A percentile compares a stretch with the other conserved stretches of the same genome.
phyloP scores from a whole-genome alignment of 2,329 filamentous ascomycete genomes.

The Claviceps sp. region DNA sequence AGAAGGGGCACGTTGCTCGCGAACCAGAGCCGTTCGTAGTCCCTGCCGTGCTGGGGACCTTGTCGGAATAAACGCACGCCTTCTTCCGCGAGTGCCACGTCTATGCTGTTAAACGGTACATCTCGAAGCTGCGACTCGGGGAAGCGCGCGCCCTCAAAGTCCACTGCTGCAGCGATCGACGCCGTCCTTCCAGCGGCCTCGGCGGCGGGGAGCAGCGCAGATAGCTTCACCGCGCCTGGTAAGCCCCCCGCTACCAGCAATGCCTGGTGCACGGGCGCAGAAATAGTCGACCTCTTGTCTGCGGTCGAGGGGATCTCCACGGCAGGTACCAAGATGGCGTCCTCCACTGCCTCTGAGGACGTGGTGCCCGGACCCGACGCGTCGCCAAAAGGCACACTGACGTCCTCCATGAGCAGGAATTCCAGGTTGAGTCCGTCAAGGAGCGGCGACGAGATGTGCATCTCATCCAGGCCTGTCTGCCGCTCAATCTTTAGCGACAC shows the following conservation, averaged over 20 bases:
- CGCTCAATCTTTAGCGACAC: conserved; percentile 17
- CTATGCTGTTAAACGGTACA: conserved; percentile 42
- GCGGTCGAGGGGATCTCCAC: conserved; percentile 57
- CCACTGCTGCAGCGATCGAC: conserved; percentile 41
- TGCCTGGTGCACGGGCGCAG: conserved; percentile 73
- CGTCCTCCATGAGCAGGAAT: conserved; percentile 39
- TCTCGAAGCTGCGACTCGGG: conserved; percentile 19
- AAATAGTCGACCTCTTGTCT: conserved; percentile 51
- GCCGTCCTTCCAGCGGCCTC: conserved; percentile 17
- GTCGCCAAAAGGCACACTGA: conserved; percentile 24
- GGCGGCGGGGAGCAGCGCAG: conserved; percentile 28
- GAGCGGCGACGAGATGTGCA: conserved; percentile 49
- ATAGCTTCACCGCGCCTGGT: conserved; percentile 45
- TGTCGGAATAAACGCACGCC: conserved; percentile 56
- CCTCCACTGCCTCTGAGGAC: conserved; percentile 34
- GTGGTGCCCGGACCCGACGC: conserved; percentile 21
- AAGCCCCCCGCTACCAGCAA: conserved; percentile 64
- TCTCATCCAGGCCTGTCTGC: conserved; percentile 35
- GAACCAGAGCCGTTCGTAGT: conserved; percentile 64
- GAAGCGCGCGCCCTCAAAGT: conserved; percentile 37
- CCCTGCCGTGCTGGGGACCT: conserved; percentile 53
- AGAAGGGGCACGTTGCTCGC: conserved; percentile 55
- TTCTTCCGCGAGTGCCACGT: conserved; percentile 46
- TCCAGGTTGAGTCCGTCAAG: conserved; percentile 52
- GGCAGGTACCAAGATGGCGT: conserved; percentile 61